A percentile compares a stretch with the other conserved stretches of the same genome.
phyloP scores from a whole-genome alignment of 2,329 filamentous ascomycete species.

The Sclerotinia borealis region DNA sequence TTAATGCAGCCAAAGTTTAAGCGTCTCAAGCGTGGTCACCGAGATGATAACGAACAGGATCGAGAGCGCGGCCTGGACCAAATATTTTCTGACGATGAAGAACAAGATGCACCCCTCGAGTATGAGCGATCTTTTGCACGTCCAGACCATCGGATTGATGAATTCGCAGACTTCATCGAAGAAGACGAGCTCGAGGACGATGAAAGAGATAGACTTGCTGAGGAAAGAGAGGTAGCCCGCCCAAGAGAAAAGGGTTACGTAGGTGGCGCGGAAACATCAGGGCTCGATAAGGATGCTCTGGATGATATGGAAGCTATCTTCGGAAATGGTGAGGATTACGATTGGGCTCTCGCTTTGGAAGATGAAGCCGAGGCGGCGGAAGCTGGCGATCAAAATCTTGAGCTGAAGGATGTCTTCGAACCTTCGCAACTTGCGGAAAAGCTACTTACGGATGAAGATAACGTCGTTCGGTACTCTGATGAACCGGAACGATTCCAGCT shows the following conservation, averaged over 20 bases:
- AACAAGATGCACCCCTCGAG: slow-evolving; percentile 54
- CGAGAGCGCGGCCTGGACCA: slow-evolving; percentile 73
- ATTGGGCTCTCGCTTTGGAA: slow-evolving; percentile 87
- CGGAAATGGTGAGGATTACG: slow-evolving; percentile 90
- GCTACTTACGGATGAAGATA: slow-evolving; percentile 92
- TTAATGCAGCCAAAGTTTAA: slow-evolving; percentile 76
- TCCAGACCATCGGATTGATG: slow-evolving; percentile 57
- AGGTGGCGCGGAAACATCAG: slow-evolving; percentile 70
- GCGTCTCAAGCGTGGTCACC: slow-evolving; percentile 86
- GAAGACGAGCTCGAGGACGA: slow-evolving; percentile 90
- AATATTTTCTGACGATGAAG: slow-evolving; percentile 95
- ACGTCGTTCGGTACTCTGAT: slow-evolving; percentile 79
- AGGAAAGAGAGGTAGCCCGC: slow-evolving; percentile 83
- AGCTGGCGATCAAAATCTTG: slow-evolving; percentile 74
- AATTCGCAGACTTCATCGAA: slow-evolving; percentile 95
- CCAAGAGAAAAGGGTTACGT: slow-evolving; percentile 65
- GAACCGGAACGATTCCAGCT: slow-evolving; percentile 93
- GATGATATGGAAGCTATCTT: slow-evolving; percentile 97
- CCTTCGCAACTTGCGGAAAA: slow-evolving; percentile 91
- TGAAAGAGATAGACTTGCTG: slow-evolving; percentile 69
- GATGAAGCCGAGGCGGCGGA: slow-evolving; percentile 76
- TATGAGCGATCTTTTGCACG: slow-evolving; percentile 34
- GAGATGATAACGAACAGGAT: slow-evolving; percentile 62
- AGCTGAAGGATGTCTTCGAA: slow-evolving; percentile 97
- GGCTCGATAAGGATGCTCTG: slow-evolving; percentile 83